Evolutionary conservation across 495 filamentous ascomycete species (phyloP), one percentile per base, ranked within the genome.

Genomic region (Pyrenula aspistea): DNA sequence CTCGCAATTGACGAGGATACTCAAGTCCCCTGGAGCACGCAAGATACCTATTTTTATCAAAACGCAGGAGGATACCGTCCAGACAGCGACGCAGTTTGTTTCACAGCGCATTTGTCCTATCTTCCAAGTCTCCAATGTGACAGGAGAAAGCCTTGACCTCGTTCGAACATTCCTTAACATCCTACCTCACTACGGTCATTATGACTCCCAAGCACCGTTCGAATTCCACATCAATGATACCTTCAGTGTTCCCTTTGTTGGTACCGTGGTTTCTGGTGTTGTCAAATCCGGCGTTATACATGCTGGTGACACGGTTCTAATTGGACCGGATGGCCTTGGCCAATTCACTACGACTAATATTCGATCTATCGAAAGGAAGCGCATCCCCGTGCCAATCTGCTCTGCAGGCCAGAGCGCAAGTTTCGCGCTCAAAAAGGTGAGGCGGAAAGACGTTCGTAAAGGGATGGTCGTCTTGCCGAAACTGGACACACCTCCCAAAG

Each of bases 21-120:
- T 97, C 54, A 97, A 97, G 71, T 91, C 86, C 47, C 90, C 90
- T 10, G 93, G 91, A 1, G 94, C 93, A 20, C 76, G 88, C 22
- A 98, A 98, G 73, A 95, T 98, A 55, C 94, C 94, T n/a, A 89
- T 97, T 54, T 93, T 97, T 69, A 86, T 98, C 68, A 95, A 93
- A 67, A 86, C 85, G 57, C 85, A 82, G 63, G 87, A 94, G 58
- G 88, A 96, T 57, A 95, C 90, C 61, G 85, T 98, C 63, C 89
- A 91, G 65, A 98, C 93, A 0, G 93, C 93, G 0, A 91, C 89
- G 3, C 94, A 98, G 67, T 97, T 98, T 61, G 88, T 97, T 62
- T 90, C 84, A 60, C 88, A 95, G 67, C 81, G 93, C 25, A 96
- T 98, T 49, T 96, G 92, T 67, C 93, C 93, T 20, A 87, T 98